These are phyloP conservation scores for Barnettozyma siamensis DNA, from an alignment of 805 yeast genomes.

Conservation along the genomic window DNA sequence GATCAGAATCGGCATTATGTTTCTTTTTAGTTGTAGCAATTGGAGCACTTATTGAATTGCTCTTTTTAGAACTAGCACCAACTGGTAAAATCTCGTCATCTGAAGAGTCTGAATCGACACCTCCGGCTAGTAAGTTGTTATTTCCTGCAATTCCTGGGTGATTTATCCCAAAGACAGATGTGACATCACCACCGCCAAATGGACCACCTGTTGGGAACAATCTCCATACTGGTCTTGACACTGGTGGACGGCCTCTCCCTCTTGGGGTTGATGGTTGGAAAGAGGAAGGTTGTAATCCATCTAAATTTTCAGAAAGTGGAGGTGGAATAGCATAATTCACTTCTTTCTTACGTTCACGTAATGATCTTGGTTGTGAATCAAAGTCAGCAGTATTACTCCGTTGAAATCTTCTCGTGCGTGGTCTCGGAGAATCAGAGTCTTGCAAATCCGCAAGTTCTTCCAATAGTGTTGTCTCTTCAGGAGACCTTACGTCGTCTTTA, in stretches of 20 bases:
- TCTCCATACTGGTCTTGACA: slow-evolving; percentile 52
- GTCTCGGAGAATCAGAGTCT: slow-evolving; percentile 32
- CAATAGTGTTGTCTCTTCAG: slow-evolving; percentile 35
- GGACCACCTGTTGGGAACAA: slow-evolving; percentile 95
- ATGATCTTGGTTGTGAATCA: slow-evolving; percentile 39
- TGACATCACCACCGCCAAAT: slow-evolving; percentile 93
- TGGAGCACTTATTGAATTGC: slow-evolving; percentile 29
- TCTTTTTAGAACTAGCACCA: slow-evolving; percentile 33
- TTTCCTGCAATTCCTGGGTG: slow-evolving; percentile 32
- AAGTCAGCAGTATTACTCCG: slow-evolving; percentile 8
- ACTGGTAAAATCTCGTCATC: slow-evolving; percentile 53
- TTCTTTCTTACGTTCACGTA: slow-evolving; percentile 64
- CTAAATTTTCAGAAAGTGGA: slow-evolving; percentile 45
- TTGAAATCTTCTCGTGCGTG: slow-evolving; percentile 4
- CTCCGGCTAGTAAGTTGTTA: slow-evolving; percentile 20
- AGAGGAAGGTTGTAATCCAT: slow-evolving; percentile 14
- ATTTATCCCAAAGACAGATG: slow-evolving; percentile 71
- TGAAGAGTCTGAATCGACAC: slow-evolving; percentile 53
- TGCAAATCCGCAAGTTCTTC: slow-evolving; percentile 46
- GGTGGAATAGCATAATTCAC: slow-evolving; percentile 83
- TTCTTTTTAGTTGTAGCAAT: slow-evolving; percentile 36
- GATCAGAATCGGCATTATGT: slow-evolving; percentile 83
- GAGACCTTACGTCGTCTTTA: slow-evolving; percentile 14
- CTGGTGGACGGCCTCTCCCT: slow-evolving; percentile 33
- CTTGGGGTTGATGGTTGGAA: slow-evolving; percentile 23